Percentiles rank a stretch among this genome's conserved stretches.
Conservation (phyloP, 1,284 basidiomycete species). For the Fomitiporia mediterranea region DNA sequence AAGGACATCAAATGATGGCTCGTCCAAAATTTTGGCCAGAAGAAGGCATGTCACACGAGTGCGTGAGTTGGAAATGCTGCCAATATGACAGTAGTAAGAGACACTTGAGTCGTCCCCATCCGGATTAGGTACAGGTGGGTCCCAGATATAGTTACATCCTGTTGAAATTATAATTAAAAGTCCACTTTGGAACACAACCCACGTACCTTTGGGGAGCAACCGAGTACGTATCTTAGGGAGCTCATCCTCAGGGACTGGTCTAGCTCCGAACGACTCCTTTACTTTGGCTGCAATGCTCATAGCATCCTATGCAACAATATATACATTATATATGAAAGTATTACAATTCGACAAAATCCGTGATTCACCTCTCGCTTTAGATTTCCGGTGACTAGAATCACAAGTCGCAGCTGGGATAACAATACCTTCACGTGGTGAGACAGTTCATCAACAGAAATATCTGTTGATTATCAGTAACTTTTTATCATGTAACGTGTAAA, state of each 20-base stretch:
- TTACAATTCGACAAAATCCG: constrained; percentile 13
- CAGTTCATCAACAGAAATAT: constrained; percentile 69
- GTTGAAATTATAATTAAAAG: constrained; percentile 21
- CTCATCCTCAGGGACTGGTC: constrained; percentile 51
- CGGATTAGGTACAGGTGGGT: constrained; percentile 69
- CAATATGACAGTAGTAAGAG: constrained; percentile 76
- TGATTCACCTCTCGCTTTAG: not conserved
- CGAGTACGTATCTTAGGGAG: constrained; percentile 55
- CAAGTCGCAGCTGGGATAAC: constrained; percentile 66
- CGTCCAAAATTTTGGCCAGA: constrained; percentile 73
- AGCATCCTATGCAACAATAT: constrained; percentile 53
- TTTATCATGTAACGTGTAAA: not conserved
- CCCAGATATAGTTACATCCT: constrained; percentile 73
- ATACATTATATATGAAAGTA: constrained; percentile 6
- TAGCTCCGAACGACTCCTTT: constrained; percentile 64
- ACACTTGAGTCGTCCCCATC: constrained; percentile 86
- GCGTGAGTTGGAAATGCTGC: constrained; percentile 51
- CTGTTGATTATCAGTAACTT: constrained; percentile 34
- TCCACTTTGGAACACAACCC: not conserved
- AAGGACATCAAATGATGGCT: constrained; percentile 91
- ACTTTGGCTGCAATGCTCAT: constrained; percentile 66
- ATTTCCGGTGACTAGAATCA: constrained; percentile 59
- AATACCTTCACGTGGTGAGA: constrained; percentile 61
- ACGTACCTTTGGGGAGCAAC: constrained; percentile 63
- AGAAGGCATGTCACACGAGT: constrained; percentile 55